Evolutionary conservation across 495 filamentous ascomycete genomes (phyloP), one percentile per base, ranked within the genome.

Genomic region (Trichoderma reesei): DNA sequence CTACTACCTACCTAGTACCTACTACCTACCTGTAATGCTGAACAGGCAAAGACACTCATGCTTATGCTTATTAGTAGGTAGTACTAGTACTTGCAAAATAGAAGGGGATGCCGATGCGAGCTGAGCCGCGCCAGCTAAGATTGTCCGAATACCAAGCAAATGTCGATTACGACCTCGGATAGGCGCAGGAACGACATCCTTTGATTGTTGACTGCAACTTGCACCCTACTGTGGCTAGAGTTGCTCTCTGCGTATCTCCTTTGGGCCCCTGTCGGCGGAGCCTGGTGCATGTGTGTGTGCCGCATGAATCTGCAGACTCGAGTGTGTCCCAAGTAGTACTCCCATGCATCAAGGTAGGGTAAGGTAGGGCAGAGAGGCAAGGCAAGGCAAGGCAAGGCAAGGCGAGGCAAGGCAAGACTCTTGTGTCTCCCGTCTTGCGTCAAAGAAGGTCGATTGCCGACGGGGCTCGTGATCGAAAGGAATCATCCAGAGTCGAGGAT

Each of bases 141-240:
- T 48, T 48, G n/a, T 48, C 44, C 44, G 44, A 48, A 48, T 8
- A 48, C 44, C 44, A 48, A 18, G 44, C 16, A 48, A n/a, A n/a
- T 48, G 44, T 48, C 44, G n/a, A 34, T 56, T 56, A n/a, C 51
- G 51, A n/a, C 51, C 51, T 56, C 31, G 51, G 51, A 56, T 56
- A 56, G 51, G 51, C 34, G 51, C 51, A 56, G 51, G 14, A n/a
- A 16, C 46, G 26, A 51, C 18, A 51, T 18, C 46, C n/a, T 33
- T 33, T 33, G 1, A 56, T 56, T 56, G 26, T 56, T 14, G 51
- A 56, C 20, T 56, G 51, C 51, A 56, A 8, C 51, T 56, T 34
- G 51, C 51, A 56, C 31, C 51, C 51, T 13, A 31, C 51, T 31
- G 31, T 14, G 51, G 51, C 51, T 31, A 56, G 51, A 56, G 20